Conservation (phyloP, 2,329 filamentous ascomycete genomes). For the Penicillium paneum region DNA sequence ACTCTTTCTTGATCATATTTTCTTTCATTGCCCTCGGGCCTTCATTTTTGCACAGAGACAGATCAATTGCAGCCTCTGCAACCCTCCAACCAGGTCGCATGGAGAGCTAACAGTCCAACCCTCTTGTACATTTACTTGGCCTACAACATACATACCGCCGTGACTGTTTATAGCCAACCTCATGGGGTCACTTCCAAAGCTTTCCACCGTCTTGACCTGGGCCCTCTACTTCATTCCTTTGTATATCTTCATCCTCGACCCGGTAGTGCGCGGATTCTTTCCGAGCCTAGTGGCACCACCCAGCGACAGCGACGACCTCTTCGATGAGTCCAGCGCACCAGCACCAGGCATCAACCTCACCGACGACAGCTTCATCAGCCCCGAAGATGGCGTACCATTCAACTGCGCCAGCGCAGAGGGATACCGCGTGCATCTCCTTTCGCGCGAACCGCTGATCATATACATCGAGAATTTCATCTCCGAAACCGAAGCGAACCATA, state of each 20-base stretch:
- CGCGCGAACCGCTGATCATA: conserved; percentile 54
- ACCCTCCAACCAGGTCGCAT: background rate
- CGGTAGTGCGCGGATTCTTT: conserved; percentile 29
- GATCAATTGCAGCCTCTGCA: background rate
- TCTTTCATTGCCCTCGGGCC: background rate
- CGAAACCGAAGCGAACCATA: conserved; percentile 47
- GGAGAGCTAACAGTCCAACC: background rate
- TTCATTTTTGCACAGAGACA: background rate
- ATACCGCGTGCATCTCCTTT: conserved; percentile 50
- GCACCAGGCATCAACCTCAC: conserved; percentile 22
- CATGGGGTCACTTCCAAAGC: conserved; percentile 28
- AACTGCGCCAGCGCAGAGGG: conserved; percentile 27
- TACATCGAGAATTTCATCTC: conserved; percentile 58
- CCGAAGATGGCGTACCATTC: conserved; percentile 30
- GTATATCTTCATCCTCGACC: conserved; percentile 37
- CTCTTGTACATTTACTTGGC: background rate
- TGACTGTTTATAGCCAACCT: background rate
- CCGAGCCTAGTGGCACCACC: conserved; percentile 9
- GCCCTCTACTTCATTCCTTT: conserved; percentile 37
- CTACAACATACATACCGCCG: background rate
- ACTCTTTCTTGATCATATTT: background rate
- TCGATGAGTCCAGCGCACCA: conserved; percentile 14
- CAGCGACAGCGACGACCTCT: conserved; percentile 7
- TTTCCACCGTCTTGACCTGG: conserved; percentile 34
- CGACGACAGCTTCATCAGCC: conserved; percentile 36